Base-by-base conservation (phyloP, 495 filamentous ascomycete genomes). In the Penicillium cataractarum region DNA sequence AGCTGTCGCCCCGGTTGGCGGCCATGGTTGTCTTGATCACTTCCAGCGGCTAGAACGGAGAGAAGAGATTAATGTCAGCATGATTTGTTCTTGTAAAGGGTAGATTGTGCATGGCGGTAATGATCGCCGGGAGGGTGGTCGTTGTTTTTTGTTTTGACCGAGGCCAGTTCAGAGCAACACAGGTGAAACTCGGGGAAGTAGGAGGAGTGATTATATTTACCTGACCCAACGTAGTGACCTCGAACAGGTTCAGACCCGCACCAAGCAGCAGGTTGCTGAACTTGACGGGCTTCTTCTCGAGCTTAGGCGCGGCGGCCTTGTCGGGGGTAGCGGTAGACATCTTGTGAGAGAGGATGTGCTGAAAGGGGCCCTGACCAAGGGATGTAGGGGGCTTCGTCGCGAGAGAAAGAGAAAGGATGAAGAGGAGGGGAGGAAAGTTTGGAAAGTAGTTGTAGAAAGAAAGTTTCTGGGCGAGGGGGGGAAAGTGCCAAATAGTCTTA, bases 241-340 rank as follows among this genome's bases (percentile, higher is more conserved):
- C 94, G 76, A 97, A 98, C 89, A 99, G 84, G 83, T 99, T 98
- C 80, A 99, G 84, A 50, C 94, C 94, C 71, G 92, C 96, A 66
- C 95, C 95, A 72, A 99, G 84, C 71, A 99, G 83, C 84, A 99
- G 80, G 81, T 98, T 99, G 82, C 92, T 97, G 86, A 98, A 98
- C 87, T 97, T 98, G 84, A 99, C 88, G 64, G 96, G 96, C 87
- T 99, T 98, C 90, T 97, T 98, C 89, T 97, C 93, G 69, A 93
- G 81, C 80, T 76, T 83, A 53, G 64, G 72, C 63, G 70, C 61
- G 54, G 72, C 65, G 71, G 84, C 81, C 72, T 85, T 81, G 61
- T 82, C 74, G 62, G 80, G 72, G 67, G 82, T 74, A 77, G 80
- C 78, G 71, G 83, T 74, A 74, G 77, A 78, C 74, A 86, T 81